Percentiles rank a stretch among this genome's conserved stretches.
These are phyloP conservation scores for Ganoderma boninense DNA, from an alignment of 1,284 basidiomycete genomes.

Conservation along the genomic window DNA sequence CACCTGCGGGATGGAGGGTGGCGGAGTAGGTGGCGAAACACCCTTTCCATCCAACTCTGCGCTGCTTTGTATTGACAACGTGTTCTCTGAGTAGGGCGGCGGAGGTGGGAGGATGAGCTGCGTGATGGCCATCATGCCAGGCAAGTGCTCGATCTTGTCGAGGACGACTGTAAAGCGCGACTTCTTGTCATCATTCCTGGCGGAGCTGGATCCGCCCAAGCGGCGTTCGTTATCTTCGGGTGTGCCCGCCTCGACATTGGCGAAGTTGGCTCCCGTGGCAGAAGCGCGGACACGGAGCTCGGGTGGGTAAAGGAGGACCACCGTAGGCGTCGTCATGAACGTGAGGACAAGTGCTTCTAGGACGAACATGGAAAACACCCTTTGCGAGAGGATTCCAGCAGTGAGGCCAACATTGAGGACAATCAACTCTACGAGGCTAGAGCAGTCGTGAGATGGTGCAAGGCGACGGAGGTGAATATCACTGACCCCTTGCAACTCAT, in stretches of 20 bases:
- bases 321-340: conserved; percentile 89
- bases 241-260: conserved; percentile 43
- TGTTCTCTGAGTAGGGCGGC: conserved; percentile 24
- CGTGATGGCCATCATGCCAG: conserved; percentile 75
- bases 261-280: conserved; percentile 54
- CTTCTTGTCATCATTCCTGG: conserved; percentile 46
- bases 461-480: neutral
- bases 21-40: neutral
- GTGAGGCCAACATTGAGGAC: conserved; percentile 78
- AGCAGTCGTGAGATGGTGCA: conserved; percentile 1
- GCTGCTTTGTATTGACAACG: neutral
- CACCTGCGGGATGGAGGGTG: conserved; percentile 17
- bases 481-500: conserved; percentile 79
- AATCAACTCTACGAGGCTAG: conserved; percentile 61
- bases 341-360: conserved; percentile 88
- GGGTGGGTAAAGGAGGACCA: conserved; percentile 81
- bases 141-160: conserved; percentile 90
- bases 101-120: conserved; percentile 65
- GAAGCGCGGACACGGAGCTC: conserved; percentile 60
- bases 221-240: conserved; percentile 4
- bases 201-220: conserved; percentile 8
- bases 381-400: conserved; percentile 72
- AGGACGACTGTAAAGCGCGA: conserved; percentile 84
- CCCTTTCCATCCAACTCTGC: conserved; percentile 18
- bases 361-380: conserved; percentile 91